A percentile compares a stretch with the other conserved stretches of the same genome.
phyloP scores from a whole-genome alignment of 441 rosid genomes.

The Eutrema salsugineum region DNA sequence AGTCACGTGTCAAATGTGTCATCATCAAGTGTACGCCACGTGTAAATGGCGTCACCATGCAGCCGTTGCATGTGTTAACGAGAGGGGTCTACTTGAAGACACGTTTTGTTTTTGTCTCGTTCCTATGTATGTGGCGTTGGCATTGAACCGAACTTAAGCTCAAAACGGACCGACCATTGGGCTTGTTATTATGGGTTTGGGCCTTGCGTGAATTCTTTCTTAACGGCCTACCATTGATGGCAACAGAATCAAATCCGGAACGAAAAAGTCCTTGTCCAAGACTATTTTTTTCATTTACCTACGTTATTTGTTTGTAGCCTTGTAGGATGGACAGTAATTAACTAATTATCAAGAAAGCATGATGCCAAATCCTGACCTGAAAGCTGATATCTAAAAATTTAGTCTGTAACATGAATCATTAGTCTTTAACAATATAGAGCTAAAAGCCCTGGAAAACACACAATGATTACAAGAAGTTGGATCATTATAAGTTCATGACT shows the following conservation, averaged over 20 bases:
- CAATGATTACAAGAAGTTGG: too few species aligned
- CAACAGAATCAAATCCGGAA: not conserved
- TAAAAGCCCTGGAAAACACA: too few species aligned
- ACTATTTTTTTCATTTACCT: not conserved
- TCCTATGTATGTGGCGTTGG: not conserved
- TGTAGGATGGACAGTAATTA: too few species aligned
- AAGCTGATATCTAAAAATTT: too few species aligned
- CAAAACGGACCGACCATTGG: not conserved
- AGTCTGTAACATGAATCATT: too few species aligned
- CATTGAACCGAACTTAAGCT: slow-evolving; percentile 16
- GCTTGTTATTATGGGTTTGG: not conserved
- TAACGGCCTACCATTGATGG: not conserved
- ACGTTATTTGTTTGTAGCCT: too few species aligned
- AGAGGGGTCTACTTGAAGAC: slow-evolving; percentile 34
- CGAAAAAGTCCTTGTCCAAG: not conserved
- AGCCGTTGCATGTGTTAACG: slow-evolving; percentile 52
- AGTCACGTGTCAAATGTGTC: slow-evolving; percentile 26
- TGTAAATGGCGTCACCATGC: slow-evolving; percentile 63
- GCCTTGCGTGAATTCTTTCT: not conserved
- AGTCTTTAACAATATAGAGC: too few species aligned
- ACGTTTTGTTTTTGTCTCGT: slow-evolving; percentile 36
- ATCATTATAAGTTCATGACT: too few species aligned
- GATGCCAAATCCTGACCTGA: too few species aligned
- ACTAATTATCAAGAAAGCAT: too few species aligned
- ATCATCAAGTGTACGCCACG: slow-evolving; percentile 36